Evolutionary conservation across 2,329 filamentous ascomycete species (phyloP), one percentile per base, ranked within the genome.

Genomic region (Didymella keratinophila): DNA sequence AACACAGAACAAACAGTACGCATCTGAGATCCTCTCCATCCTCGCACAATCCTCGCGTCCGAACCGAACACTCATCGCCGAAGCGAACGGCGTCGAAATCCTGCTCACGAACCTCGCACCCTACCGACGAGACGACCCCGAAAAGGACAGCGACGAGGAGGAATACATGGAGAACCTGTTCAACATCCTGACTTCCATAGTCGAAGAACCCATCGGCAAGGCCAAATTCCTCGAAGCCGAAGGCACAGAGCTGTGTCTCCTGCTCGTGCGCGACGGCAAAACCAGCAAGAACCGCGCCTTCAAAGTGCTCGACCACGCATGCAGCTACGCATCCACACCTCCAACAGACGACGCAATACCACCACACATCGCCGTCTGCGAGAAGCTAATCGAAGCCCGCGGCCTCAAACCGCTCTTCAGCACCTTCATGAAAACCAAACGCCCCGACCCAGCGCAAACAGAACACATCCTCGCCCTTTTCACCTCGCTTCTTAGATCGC

Each of bases 131-230:
- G 86, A 88, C 47, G 93, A 99, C 71, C 95, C 95, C 0, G 85
- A 88, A 47, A 94, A 91, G 71, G 92, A 93, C 58, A 88, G 89
- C 30, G 89, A 95, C 49, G 95, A 98, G 76, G 93, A 97, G 73
- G 95, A 99, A 78, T 97, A 91, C 74, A 91, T 96, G 73, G 92
- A 96, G 77, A 97, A 99, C 65, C 74, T 97, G 0, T 99, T 99
- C 74, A 93, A 97, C 71, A 87, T 89, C 1, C 75, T 98, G 18
- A 91, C 91, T 0, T 96, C 91, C 66, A 79, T 96, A 1, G 90
- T 89, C 0, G 91, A 96, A 67, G 89, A 92, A 58, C 75, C 83
- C 0, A 78, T 83, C 4, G 93, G 93, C 6, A 97, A 97, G 76
- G 71, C 79, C 10, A 92, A 91, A 58, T 95, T 98, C 62, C 73